These are phyloP conservation scores for Polyporus tsugae DNA, from an alignment of 1,284 basidiomycete species.

Conservation along the genomic window DNA sequence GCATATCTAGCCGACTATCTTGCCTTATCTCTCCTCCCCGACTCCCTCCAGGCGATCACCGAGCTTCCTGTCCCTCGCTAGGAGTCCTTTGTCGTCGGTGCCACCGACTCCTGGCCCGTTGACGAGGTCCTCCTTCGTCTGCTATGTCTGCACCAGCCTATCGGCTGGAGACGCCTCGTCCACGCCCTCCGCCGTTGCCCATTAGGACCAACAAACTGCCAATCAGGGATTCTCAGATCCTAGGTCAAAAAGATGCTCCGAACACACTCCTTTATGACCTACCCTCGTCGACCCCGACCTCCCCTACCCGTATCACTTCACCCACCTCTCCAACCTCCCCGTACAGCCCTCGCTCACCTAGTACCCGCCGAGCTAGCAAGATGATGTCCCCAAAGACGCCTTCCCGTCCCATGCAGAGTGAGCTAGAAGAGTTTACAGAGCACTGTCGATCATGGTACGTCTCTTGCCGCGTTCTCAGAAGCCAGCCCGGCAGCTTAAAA, in stretches of 20 bases:
- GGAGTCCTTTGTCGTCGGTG: slow-evolving; percentile 27
- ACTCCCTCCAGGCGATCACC: slow-evolving; percentile 32
- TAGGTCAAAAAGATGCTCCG: slow-evolving; percentile 46
- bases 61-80: slow-evolving; percentile 16
- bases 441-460: slow-evolving; percentile 76
- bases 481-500: slow-evolving; percentile 14
- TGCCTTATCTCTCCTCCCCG: slow-evolving; percentile 27
- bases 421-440: slow-evolving; percentile 78
- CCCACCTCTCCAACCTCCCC: slow-evolving; percentile 54
- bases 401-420: slow-evolving; percentile 54
- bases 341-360: slow-evolving; percentile 51
- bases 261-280: slow-evolving; percentile 79
- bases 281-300: slow-evolving; percentile 63
- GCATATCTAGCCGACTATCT: slow-evolving; percentile 29
- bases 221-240: slow-evolving; percentile 53
- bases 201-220: slow-evolving; percentile 59
- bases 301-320: slow-evolving; percentile 59
- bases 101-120: slow-evolving; percentile 11
- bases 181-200: slow-evolving; percentile 70
- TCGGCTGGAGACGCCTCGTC: slow-evolving; percentile 67
- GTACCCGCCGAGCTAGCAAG: slow-evolving; percentile 57
- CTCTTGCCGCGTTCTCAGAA: slow-evolving; percentile 14
- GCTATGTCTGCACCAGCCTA: slow-evolving; percentile 68
- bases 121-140: slow-evolving; percentile 19
- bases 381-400: slow-evolving; percentile 69